Evolutionary conservation across 1,284 basidiomycete species (phyloP), one percentile per base, ranked within the genome.

Genomic region (Kwoniella shivajii): DNA sequence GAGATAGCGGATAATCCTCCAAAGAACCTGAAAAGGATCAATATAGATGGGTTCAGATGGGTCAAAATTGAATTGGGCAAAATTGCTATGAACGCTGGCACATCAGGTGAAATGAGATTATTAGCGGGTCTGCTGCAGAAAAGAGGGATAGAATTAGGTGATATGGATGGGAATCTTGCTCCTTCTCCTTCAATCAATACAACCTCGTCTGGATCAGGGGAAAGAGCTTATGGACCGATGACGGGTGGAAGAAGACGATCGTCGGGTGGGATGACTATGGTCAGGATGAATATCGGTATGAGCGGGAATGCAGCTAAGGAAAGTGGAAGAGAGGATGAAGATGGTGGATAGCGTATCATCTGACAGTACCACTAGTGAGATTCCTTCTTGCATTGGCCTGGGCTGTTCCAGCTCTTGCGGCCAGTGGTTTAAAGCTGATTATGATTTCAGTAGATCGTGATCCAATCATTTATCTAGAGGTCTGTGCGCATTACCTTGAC

Each of bases 41-140:
- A 56, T 38, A 54, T 75, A 16, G 72, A 75, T 54, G 69, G 71
- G 1, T 76, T 73, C 57, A 68, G 54, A 30, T 78, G 74, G 74
- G 67, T 76, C 3, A 65, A 61, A 4, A 58, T 65, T 3, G 57
- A 64, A 33, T 53, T 76, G 9, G 72, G 70, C 0, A 62, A 60
- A 33, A 65, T 65, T n/a, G 73, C 74, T 0, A 59, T 71, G 37
- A 55, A 69, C 34, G 60, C 71, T 14, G 76, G 76, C 11, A 66
- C 67, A 50, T 65, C 56, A 22, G 74, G 74, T 14, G 66, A 71
- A 53, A 73, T 76, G 67, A 61, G 74, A 9, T 53, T 50, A 13
- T 73, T 69, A 65, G 68, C 74, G 2, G 50, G 43, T 2, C 49
- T 58, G 31, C 56, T 76, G 14, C 44, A 22, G 7, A 50, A 30